Conservation (phyloP, 805 yeast genomes). For the Barnettozyma siamensis region DNA sequence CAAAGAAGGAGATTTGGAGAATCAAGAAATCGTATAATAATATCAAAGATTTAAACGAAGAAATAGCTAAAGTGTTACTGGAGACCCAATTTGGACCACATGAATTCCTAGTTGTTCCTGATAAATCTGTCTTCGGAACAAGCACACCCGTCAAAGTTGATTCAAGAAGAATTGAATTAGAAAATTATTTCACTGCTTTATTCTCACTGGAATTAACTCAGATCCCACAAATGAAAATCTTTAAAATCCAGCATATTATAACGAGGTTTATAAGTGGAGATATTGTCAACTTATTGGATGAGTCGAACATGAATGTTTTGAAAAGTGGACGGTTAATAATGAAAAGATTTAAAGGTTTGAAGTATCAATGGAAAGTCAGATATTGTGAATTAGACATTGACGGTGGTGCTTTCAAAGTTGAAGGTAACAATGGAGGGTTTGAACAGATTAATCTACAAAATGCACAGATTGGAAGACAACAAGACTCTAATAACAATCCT, state of each 20-base stretch:
- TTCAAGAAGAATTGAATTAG: slow-evolving; percentile 46
- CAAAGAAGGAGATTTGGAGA: slow-evolving; percentile 67
- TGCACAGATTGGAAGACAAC: slow-evolving; percentile 53
- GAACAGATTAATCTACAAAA: slow-evolving; percentile 47
- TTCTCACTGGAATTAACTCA: slow-evolving; percentile 43
- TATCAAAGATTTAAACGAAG: slow-evolving; percentile 26
- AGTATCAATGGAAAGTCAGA: slow-evolving; percentile 60
- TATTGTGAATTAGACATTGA: slow-evolving; percentile 53
- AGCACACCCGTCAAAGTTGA: slow-evolving; percentile 65
- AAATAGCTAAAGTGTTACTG: slow-evolving; percentile 31
- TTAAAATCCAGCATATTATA: slow-evolving; percentile 23
- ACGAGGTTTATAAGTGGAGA: slow-evolving; percentile 66
- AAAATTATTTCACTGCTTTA: slow-evolving; percentile 53
- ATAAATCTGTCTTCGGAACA: slow-evolving; percentile 47
- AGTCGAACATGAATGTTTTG: slow-evolving; percentile 42
- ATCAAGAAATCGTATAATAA: slow-evolving; percentile 59
- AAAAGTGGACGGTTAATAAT: slow-evolving; percentile 64
- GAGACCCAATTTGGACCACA: slow-evolving; percentile 43
- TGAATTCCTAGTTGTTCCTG: slow-evolving; percentile 57
- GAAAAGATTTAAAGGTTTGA: slow-evolving; percentile 53
- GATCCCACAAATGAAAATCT: slow-evolving; percentile 40
- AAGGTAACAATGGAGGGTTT: slow-evolving; percentile 47
- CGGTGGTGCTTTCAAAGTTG: slow-evolving; percentile 53
- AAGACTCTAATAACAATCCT: slow-evolving; percentile 19
- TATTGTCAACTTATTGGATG: slow-evolving; percentile 54